Evolutionary conservation across 768 basidiomycete genomes (phyloP), one percentile per base, ranked within the genome.

Genomic region (Lactarius hatsudake): DNA sequence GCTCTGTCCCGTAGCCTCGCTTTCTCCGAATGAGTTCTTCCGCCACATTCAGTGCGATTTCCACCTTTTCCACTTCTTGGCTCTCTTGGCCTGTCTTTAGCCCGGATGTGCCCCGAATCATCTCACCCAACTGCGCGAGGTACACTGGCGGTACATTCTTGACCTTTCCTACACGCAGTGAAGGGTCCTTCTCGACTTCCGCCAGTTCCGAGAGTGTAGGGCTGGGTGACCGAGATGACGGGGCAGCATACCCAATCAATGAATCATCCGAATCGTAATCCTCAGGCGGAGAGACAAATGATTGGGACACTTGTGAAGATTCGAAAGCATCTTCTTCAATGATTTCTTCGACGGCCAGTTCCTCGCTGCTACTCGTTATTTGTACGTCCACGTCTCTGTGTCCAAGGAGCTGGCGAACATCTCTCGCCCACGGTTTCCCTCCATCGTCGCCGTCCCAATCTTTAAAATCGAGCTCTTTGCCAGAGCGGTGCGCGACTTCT

Each of bases 21-120:
- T 97, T 99, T 72, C 86, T 86, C 58, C 96, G 79, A 30, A 99
- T 90, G 51, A 99, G 78, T 68, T 86, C 87, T 73, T 95, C 95
- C 0, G 90, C 96, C 69, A 82, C 82, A 63, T 83, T 82, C 34
- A 99, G 78, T 2, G 87, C 96, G 78, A 95, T 85, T 73, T 96
- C 91, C 10, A 94, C 78, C 72, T 82, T 86, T 64, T 93, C 88
- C 0, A 88, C 91, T 67, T 91, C 86, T 43, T 86, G 83, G 13
- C 83, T 81, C 45, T 84, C 85, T 60, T 88, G 82, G 23, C 82
- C 82, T 38, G 81, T 76, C 64, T 82, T 78, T 53, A 81, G 73
- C 2, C 81, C 79, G n/a, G 81, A 82, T 17, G 82, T 83, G 20
- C 82, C 82, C 40, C 89, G 84, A n/a, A 98, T 78, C 72, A 97